phyloP scores from a whole-genome alignment of 768 basidiomycete species.

The Termitomyces heimii region DNA sequence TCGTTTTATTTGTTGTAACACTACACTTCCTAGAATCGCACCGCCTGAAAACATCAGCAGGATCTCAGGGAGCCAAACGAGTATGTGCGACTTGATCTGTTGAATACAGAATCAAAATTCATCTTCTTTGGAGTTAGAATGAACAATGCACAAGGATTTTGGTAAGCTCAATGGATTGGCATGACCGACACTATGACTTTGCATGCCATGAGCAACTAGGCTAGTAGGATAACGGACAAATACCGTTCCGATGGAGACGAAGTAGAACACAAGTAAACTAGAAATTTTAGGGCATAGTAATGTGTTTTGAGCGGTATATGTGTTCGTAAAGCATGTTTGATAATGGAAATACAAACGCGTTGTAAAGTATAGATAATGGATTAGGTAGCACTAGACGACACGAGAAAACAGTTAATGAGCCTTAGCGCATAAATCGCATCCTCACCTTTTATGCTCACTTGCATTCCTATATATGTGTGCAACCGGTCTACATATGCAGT shows the following conservation, averaged over 20 bases:
- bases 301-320: conserved; percentile 2
- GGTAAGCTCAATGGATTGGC: conserved; percentile 58
- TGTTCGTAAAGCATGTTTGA: conserved; percentile 1
- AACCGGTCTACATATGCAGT: no score
- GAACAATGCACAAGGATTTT: conserved; percentile 8
- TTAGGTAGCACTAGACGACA: no score
- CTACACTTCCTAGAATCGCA: conserved; percentile 70
- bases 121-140: conserved; percentile 29
- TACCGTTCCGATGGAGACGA: conserved; percentile 62
- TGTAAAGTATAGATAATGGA: no score
- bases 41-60: conserved; percentile 83
- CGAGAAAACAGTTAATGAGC: no score
- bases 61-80: conserved; percentile 90
- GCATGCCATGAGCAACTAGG: conserved; percentile 77
- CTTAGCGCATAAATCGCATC: no score
- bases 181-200: conserved; percentile 36
- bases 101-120: conserved; percentile 86
- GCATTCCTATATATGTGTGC: no score
- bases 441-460: no score
- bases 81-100: conserved; percentile 70
- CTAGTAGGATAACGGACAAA: conserved; percentile 90
- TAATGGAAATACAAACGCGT: background rate
- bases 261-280: conserved; percentile 65
- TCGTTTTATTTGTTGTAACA: conserved; percentile 72
- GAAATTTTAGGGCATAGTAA: conserved; percentile 39